phyloP scores from a whole-genome alignment of 2,329 filamentous ascomycete species.

The Ophiocordyceps australis region DNA sequence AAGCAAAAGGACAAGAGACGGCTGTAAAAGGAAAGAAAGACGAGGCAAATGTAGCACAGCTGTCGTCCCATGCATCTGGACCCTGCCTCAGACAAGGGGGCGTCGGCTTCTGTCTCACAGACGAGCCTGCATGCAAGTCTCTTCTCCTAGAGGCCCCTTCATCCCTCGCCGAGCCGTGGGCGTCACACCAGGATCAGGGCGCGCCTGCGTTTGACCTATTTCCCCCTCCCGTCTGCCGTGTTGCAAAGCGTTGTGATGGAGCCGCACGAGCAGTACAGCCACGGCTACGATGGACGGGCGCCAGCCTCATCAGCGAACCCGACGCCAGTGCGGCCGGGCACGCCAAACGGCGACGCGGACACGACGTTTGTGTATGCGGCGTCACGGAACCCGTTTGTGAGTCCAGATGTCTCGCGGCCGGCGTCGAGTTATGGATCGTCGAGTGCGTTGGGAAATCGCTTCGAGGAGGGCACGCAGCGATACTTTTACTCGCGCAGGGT shows the following conservation, averaged over 20 bases:
- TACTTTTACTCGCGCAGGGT: slow-evolving; percentile 63
- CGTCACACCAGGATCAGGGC: too few species aligned
- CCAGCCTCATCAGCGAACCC: slow-evolving; percentile 16
- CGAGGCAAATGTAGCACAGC: too few species aligned
- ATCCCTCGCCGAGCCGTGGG: too few species aligned
- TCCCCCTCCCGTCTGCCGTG: slow-evolving; percentile 5
- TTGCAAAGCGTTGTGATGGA: too few species aligned
- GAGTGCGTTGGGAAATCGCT: slow-evolving; percentile 16
- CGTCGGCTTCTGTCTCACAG: too few species aligned
- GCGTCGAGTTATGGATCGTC: slow-evolving; percentile 27
- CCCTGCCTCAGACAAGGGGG: too few species aligned
- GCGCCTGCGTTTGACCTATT: too few species aligned
- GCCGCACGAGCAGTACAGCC: slow-evolving; percentile 5
- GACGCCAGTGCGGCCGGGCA: slow-evolving; percentile 21
- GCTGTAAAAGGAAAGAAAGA: too few species aligned
- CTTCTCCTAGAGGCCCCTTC: too few species aligned
- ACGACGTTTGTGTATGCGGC: slow-evolving; percentile 12
- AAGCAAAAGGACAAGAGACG: too few species aligned
- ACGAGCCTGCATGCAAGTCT: too few species aligned
- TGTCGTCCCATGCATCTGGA: too few species aligned
- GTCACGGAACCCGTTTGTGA: slow-evolving; percentile 25
- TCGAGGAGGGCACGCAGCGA: slow-evolving; percentile 21
- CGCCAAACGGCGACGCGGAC: slow-evolving; percentile 20
- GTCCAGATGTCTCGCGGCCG: slow-evolving; percentile 24
- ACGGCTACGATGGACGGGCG: slow-evolving; percentile 12